These are phyloP conservation scores for Ettlia oleoabundans DNA, from an alignment of 139 green algal genomes.

Conservation along the genomic window DNA sequence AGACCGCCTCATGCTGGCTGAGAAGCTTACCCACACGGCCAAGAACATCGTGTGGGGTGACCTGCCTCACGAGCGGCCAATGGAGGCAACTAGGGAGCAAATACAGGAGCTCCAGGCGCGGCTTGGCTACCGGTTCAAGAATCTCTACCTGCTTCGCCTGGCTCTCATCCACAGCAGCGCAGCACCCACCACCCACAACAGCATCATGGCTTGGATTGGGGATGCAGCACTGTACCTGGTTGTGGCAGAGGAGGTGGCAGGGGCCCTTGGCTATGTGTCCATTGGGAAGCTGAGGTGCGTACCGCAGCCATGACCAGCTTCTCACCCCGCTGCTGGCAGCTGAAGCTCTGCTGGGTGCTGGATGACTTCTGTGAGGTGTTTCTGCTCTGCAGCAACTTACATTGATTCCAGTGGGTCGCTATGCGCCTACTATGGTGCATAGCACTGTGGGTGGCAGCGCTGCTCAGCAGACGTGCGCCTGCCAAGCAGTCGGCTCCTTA, in stretches of 20 bases:
- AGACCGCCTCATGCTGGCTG: background rate
- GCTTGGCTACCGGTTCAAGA: slow-evolving; percentile 27
- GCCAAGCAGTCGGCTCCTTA: background rate
- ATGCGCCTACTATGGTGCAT: too few species aligned
- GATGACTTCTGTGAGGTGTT: too few species aligned
- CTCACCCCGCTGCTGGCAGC: too few species aligned
- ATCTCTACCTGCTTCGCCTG: slow-evolving; percentile 30
- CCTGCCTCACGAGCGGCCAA: background rate
- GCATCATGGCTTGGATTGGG: slow-evolving; percentile 25
- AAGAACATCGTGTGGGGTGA: slow-evolving; percentile 9
- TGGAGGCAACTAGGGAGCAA: background rate
- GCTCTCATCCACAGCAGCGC: slow-evolving; percentile 14
- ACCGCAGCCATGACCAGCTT: background rate
- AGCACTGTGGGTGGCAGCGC: too few species aligned
- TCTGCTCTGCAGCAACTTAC: too few species aligned
- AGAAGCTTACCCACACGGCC: slow-evolving; percentile 10
- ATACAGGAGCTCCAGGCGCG: background rate
- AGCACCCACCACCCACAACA: slow-evolving; percentile 22
- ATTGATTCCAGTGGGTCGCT: too few species aligned
- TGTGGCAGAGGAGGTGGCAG: slow-evolving; percentile 7
- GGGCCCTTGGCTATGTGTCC: background rate
- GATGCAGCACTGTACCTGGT: slow-evolving; percentile 5
- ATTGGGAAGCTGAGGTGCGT: slow-evolving; percentile 18
- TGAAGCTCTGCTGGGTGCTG: background rate
- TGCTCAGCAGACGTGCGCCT: too few species aligned